Percentiles rank a stretch among this genome's conserved stretches.
phyloP scores from a whole-genome alignment of 768 basidiomycete species.

The Tephrocybe rancida region DNA sequence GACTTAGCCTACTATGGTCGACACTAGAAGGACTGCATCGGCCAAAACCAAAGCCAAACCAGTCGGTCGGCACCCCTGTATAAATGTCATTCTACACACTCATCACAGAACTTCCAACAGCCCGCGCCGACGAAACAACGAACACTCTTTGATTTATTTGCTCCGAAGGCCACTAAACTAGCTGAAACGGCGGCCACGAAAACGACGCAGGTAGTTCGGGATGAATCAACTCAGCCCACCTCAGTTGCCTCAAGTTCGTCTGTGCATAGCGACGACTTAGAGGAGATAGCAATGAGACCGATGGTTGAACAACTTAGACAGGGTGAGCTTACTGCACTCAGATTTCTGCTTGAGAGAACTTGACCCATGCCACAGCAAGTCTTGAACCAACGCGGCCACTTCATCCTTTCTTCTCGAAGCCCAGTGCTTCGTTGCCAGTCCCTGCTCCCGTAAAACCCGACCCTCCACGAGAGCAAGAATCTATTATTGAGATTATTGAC shows the following conservation, averaged over 20 bases:
- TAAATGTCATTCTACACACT: conserved; percentile 1
- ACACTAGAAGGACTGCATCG: conserved; percentile 23
- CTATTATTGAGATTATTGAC: conserved; percentile 13
- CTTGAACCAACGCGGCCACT: conserved; percentile 17
- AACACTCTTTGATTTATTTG: conserved; percentile 43
- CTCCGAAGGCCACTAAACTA: conserved; percentile 15
- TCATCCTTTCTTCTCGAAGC: conserved; percentile 20
- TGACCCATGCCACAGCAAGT: conserved; percentile 5
- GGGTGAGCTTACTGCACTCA: background rate
- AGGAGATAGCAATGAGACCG: background rate
- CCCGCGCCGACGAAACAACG: conserved; percentile 32
- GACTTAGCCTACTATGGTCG: conserved; percentile 21
- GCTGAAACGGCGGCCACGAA: background rate
- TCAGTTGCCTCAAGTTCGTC: background rate
- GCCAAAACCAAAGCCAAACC: conserved; percentile 25
- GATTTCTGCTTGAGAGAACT: background rate
- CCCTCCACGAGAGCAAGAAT: background rate
- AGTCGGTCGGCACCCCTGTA: conserved; percentile 22
- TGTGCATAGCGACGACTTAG: background rate
- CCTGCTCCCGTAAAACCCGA: background rate
- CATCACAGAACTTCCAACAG: conserved; percentile 9
- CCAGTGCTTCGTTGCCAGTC: background rate
- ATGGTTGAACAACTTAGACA: conserved; percentile 14
- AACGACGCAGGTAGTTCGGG: background rate
- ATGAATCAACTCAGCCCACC: background rate